Evolutionary conservation across 805 yeast species (phyloP), one percentile per base, ranked within the genome.

Genomic region (Cyberlindnera mycetangii): DNA sequence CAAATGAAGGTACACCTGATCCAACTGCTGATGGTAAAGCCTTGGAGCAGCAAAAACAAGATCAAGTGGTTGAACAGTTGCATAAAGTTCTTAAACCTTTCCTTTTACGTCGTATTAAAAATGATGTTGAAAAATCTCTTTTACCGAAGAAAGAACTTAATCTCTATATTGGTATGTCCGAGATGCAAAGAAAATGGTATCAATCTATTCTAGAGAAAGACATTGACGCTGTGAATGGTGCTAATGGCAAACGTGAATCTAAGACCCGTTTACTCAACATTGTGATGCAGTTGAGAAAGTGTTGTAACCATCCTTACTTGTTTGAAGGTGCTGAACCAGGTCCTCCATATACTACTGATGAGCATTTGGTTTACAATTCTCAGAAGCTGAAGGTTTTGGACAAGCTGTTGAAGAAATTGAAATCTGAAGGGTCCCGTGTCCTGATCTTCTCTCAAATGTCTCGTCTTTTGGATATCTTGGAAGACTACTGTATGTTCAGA

Each of bases 281-380:
- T 53, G 92, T 85, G 38, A 85, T 85, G 95, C 95, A 85, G 61
- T 69, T 85, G 56, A 75, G 93, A 60, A 85, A 85, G 62, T 85
- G 93, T 62, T 85, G 92, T 66, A 85, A 85, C 56, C 95, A 85
- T 66, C 95, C 95, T 12, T 85, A 85, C 59, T 65, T 85, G 32
- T 85, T 85, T 56, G 93, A 85, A 61, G 95, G 95, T 35, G 93
- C 92, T 1, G 95, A 85, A 58, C 93, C 93, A 1, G 95, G 95
- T 11, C 95, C 95, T 16, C 95, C 95, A 18, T 85, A 71, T 55
- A 85, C 93, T 8, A 85, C 92, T 0, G 95, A 85, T 62, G 93
- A 85, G 60, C 95, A 85, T 66, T 70, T 85, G 60, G 81, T 85
- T 27, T 83, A 64, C 62, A 85, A 85, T 60, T 74, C 89, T 4